Conservation (phyloP, 1,284 basidiomycete genomes). For the Fomes fomentarius region DNA sequence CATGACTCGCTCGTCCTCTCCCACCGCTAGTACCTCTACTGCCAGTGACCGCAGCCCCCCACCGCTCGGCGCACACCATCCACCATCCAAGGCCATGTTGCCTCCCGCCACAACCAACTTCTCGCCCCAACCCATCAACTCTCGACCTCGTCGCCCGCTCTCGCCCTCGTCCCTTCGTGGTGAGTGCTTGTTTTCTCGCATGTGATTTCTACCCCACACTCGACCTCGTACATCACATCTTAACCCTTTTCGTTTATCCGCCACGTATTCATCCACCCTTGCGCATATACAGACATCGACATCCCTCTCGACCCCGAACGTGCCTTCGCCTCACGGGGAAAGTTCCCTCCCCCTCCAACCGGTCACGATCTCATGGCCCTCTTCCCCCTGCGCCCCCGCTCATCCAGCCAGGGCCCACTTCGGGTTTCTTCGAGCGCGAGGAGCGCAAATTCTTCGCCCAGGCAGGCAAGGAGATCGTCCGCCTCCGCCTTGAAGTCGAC, state of each 20-base stretch:
- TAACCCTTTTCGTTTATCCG: no score
- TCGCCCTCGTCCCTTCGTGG: conserved; percentile 51
- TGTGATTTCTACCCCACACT: neutral
- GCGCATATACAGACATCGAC: conserved; percentile 63
- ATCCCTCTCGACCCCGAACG: conserved; percentile 45
- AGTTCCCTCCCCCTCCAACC: conserved; percentile 72
- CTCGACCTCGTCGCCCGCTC: conserved; percentile 28
- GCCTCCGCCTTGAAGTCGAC: conserved; percentile 69
- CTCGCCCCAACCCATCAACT: conserved; percentile 22
- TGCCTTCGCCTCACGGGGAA: conserved; percentile 46
- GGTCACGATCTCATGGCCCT: conserved; percentile 82
- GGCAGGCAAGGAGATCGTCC: conserved; percentile 72
- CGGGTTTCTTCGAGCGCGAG: conserved; percentile 69
- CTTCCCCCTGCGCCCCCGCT: conserved; percentile 67
- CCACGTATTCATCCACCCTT: conserved; percentile 2
- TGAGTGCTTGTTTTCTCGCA: conserved; percentile 27
- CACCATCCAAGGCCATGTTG: conserved; percentile 16
- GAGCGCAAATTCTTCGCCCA: conserved; percentile 78
- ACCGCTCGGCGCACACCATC: conserved; percentile 17
- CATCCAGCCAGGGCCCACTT: conserved; percentile 61
- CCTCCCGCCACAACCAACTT: conserved; percentile 18
- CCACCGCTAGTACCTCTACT: conserved; percentile 32
- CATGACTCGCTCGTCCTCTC: conserved; percentile 26
- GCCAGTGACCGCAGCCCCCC: conserved; percentile 32
- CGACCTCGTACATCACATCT: neutral